A percentile compares a stretch with the other conserved stretches of the same genome.
These are phyloP conservation scores for Rhodamnia rubescens DNA, from an alignment of 345 rosid species.

Conservation along the genomic window DNA sequence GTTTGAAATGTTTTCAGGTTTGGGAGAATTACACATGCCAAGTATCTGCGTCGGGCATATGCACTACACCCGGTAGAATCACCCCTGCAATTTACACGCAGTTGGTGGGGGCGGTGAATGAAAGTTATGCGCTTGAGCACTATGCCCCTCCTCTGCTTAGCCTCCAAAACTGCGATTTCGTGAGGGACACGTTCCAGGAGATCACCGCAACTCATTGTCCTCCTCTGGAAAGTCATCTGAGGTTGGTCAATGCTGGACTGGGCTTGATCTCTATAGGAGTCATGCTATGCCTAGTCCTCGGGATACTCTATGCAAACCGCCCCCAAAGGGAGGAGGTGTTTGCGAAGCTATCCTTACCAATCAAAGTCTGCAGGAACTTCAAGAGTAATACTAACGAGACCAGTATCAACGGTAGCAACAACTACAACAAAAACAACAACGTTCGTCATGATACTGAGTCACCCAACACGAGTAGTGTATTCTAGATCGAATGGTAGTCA, in stretches of 20 bases:
- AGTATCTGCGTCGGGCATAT: constrained; percentile 36
- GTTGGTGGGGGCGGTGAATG: constrained; percentile 65
- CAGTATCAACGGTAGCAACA: neutral
- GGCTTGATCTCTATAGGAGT: constrained; percentile 83
- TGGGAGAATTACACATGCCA: constrained; percentile 62
- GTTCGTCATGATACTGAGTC: neutral
- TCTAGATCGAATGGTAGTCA: constrained; percentile 6
- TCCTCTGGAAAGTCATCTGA: constrained; percentile 59
- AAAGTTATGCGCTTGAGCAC: constrained; percentile 76
- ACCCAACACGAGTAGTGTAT: constrained; percentile 1
- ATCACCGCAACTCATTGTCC: constrained; percentile 67
- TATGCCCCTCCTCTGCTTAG: constrained; percentile 84
- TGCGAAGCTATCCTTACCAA: constrained; percentile 25
- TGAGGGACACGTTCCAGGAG: constrained; percentile 60
- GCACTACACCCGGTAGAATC: constrained; percentile 76
- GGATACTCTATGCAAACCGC: constrained; percentile 93
- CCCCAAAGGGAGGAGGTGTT: constrained; percentile 99
- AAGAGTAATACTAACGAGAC: neutral
- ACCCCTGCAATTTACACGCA: constrained; percentile 49
- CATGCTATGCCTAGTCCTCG: constrained; percentile 76
- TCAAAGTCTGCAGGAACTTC: constrained; percentile 6
- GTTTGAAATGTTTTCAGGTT: constrained; percentile 30
- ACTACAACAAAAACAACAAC: neutral
- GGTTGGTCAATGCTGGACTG: constrained; percentile 66
- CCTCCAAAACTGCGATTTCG: constrained; percentile 82